These are phyloP conservation scores for Falciphora oryzae DNA, from an alignment of 2,329 filamentous ascomycete species.

Conservation along the genomic window DNA sequence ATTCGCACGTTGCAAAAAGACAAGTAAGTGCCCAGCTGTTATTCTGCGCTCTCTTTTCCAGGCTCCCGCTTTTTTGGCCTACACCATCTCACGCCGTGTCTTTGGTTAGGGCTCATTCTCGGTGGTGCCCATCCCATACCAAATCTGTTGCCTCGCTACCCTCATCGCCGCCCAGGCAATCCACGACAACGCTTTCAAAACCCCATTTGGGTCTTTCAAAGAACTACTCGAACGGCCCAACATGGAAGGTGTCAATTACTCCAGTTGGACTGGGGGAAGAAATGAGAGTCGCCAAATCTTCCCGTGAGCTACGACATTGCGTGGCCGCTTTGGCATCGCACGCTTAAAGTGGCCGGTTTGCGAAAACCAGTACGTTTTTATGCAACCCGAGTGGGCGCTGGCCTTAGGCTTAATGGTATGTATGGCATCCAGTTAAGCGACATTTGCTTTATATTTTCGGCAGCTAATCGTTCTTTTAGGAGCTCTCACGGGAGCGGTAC, in stretches of 20 bases:
- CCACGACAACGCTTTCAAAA: background rate
- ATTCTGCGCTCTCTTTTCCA: background rate
- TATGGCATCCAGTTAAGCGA: too few species aligned
- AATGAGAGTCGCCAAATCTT: slow-evolving; percentile 4
- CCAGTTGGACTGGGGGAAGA: background rate
- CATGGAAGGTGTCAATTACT: slow-evolving; percentile 1
- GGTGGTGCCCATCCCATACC: background rate
- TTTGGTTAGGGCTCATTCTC: background rate
- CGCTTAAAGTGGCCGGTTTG: slow-evolving; percentile 4
- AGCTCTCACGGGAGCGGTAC: background rate
- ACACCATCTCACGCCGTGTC: background rate
- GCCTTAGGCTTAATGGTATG: slow-evolving; percentile 3
- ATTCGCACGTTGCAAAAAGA: background rate
- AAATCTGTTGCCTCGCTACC: background rate
- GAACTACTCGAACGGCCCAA: background rate
- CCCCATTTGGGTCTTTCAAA: background rate
- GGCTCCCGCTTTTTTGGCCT: background rate
- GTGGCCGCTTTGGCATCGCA: slow-evolving; percentile 4
- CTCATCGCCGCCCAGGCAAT: background rate
- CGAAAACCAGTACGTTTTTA: background rate
- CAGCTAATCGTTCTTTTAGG: background rate
- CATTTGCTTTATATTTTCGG: background rate
- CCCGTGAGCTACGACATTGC: slow-evolving; percentile 1
- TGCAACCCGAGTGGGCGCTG: slow-evolving; percentile 3
- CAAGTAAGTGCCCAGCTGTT: background rate